Conservation (phyloP, 106 monocot genomes). For the Narthecium ossifragum region DNA sequence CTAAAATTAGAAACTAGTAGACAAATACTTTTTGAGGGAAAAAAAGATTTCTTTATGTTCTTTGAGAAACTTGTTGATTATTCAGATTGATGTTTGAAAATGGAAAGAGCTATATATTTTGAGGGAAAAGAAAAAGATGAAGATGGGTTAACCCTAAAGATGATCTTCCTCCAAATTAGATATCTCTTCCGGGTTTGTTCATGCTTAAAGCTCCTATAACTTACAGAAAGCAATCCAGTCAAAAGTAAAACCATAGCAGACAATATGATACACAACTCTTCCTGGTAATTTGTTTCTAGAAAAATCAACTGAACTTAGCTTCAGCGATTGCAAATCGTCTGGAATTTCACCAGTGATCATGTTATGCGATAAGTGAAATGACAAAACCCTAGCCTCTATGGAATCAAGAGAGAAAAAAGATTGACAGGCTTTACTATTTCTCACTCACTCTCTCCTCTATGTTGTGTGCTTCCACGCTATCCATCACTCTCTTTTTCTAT, state of each 20-base stretch:
- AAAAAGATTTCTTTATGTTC: neutral
- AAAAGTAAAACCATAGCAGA: constrained; percentile 14
- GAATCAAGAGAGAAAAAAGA: neutral
- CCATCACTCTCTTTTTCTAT: neutral
- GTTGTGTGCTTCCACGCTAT: neutral
- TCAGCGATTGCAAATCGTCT: constrained; percentile 34
- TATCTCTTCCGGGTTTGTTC: constrained; percentile 41
- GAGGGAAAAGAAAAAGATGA: no score
- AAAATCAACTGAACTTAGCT: constrained; percentile 62
- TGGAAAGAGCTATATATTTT: no score
- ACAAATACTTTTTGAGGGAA: neutral
- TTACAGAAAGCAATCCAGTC: constrained; percentile 26
- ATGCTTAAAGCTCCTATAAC: constrained; percentile 45
- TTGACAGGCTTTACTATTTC: neutral
- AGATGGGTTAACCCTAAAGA: no score
- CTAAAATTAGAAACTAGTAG: neutral
- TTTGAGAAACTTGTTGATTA: neutral
- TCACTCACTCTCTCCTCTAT: neutral
- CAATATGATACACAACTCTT: constrained; percentile 40
- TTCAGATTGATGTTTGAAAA: neutral
- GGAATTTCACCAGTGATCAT: constrained; percentile 54
- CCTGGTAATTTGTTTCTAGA: constrained; percentile 56
- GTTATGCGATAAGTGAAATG: constrained; percentile 65
- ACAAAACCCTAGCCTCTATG: no score
- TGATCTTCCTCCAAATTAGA: constrained; percentile 49